Base-by-base conservation (phyloP, 164 flowering plant genomes). In the Annona cherimola region DNA sequence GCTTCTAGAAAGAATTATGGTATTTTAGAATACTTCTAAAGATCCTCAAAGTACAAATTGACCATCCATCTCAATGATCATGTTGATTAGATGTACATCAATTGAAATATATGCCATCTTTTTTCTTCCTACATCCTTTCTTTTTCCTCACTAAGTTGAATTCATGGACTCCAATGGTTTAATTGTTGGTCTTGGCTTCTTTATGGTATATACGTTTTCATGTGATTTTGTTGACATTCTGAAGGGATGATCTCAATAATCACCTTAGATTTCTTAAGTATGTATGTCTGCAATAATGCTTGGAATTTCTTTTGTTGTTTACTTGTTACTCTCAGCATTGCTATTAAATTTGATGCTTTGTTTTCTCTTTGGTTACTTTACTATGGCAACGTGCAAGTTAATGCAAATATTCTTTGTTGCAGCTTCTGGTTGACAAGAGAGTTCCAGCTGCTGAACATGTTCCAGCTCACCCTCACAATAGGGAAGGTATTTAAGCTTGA, bases 401-500 rank as follows among this genome's bases (percentile, higher is more conserved):
- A 19, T 2, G 16, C 2, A 2, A 42, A 59, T 41, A 61, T 61
- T 61, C 35, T 26, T 65, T 26, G 5, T 66, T 75, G 67, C 84
- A 81, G 84, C 75, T 81, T 64, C 70, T 81, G 82, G 73, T 79
- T 64, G 84, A 81, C 70, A 81, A 76, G 76, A 71, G 77, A 64
- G 63, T 75, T 71, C 44, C 77, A 61, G 20, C 78, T 72, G 75
- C 84, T 70, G 78, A 78, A 42, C 73, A 76, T 74, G 83, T 67
- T 73, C 84, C 85, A 72, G 83, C 84, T 75, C 83, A 70, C 81
- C 75, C 61, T 75, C 82, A 80, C 77, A 81, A 71, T 61, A 86
- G 55, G 68, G 89, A 83, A 82, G 90, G 90, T 88, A 80, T 35
- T 66, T 42, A 16, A 19, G 4, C 39, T 5, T 39, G 7, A 14